Percentiles rank a stretch among this genome's conserved stretches.
Conservation (phyloP, 148 eudicot species). For the Cornus florida region DNA sequence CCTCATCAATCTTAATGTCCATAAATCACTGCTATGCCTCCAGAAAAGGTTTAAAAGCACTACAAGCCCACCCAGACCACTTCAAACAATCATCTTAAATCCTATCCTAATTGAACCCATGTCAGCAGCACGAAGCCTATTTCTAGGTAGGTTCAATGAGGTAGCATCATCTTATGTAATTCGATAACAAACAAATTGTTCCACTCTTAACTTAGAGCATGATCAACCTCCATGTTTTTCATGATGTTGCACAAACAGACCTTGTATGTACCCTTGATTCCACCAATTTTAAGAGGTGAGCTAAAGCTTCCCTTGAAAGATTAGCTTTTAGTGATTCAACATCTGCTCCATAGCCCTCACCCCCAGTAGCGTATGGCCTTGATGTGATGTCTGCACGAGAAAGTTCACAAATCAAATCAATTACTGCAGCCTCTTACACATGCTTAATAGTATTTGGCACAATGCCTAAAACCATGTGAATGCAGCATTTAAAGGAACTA, state of each 20-base stretch:
- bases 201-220: neutral
- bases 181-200: neutral
- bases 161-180: no score
- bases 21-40: no score
- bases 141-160: no score
- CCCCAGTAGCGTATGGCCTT: constrained; percentile 19
- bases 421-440: neutral
- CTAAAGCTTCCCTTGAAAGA: constrained; percentile 49
- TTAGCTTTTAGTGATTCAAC: constrained; percentile 36
- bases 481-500: neutral
- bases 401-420: constrained; percentile 1
- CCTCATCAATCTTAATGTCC: no score
- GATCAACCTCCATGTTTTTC: neutral
- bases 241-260: constrained; percentile 24
- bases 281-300: constrained; percentile 46
- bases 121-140: no score
- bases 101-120: no score
- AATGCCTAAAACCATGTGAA: neutral
- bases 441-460: neutral
- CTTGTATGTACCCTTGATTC: constrained; percentile 48
- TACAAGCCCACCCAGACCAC: no score
- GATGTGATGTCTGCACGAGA: constrained; percentile 54
- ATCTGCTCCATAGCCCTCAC: constrained; percentile 20
- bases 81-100: no score
- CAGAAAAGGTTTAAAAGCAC: no score